Conservation (phyloP, 106 monocot genomes). For the Ottelia alismoides region DNA sequence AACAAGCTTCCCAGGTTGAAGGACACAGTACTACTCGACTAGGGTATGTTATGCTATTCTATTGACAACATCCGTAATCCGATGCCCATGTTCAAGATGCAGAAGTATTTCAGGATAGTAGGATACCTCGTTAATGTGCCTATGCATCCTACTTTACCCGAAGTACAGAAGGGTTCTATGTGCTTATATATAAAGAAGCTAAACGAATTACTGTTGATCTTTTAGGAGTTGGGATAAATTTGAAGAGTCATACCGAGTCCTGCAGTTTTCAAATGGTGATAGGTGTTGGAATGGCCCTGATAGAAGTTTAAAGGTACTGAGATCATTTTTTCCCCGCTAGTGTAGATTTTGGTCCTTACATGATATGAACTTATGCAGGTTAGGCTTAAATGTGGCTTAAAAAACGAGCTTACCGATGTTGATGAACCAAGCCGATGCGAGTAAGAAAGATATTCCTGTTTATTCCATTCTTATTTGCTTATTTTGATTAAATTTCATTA, state of each 20-base stretch:
- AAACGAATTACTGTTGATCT: not conserved
- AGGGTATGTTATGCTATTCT: conserved; percentile 43
- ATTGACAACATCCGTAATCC: not conserved
- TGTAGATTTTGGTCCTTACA: not conserved
- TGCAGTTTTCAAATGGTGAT: conserved; percentile 77
- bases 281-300: conserved; percentile 98
- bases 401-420: conserved; percentile 72
- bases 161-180: not conserved
- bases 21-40: conserved; percentile 72
- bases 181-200: not conserved
- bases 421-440: conserved; percentile 99
- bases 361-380: conserved; percentile 42
- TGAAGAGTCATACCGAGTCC: conserved; percentile 74
- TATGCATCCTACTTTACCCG: not conserved
- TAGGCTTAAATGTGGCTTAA: conserved; percentile 90
- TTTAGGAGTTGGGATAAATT: conserved; percentile 93
- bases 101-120: too few relatives aligned
- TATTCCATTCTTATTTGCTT: not conserved
- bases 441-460: conserved; percentile 25
- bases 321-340: not conserved
- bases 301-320: conserved; percentile 74
- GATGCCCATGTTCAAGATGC: too few relatives aligned
- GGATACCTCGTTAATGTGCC: too few relatives aligned
- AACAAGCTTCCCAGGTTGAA: conserved; percentile 85
- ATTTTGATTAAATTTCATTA: not conserved